Percentiles rank a stretch among this genome's conserved stretches.
Evolutionary conservation across 2,329 filamentous ascomycete genomes (phyloP).

Genomic region (Venturia asperata): DNA sequence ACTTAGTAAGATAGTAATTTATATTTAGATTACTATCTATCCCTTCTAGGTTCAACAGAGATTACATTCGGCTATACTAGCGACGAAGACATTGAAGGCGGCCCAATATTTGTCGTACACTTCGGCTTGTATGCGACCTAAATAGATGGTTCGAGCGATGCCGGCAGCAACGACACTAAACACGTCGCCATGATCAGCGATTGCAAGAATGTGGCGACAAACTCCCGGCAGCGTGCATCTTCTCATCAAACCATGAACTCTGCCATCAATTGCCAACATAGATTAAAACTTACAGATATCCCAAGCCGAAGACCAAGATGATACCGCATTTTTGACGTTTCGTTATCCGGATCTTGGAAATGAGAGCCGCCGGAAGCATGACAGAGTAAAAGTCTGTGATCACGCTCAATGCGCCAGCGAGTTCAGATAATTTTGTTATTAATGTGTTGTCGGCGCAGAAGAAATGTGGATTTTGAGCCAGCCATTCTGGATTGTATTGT

Average conservation of each 20-base stretch:
- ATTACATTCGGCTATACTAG: constrained; percentile 17
- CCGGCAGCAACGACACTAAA: constrained; percentile 29
- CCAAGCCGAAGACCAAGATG: constrained; percentile 20
- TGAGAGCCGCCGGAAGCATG: constrained; percentile 22
- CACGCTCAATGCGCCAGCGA: constrained; percentile 22
- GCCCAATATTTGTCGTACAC: constrained; percentile 15
- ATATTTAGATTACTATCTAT: too few relatives aligned
- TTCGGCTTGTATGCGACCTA: constrained; percentile 18
- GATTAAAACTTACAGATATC: constrained; percentile 23
- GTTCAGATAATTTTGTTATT: constrained; percentile 17
- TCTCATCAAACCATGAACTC: background rate
- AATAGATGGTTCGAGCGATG: constrained; percentile 29
- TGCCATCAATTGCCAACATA: background rate
- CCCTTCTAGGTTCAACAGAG: too few relatives aligned
- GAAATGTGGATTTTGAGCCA: constrained; percentile 22
- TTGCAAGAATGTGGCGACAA: constrained; percentile 10
- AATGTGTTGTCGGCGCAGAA: constrained; percentile 21
- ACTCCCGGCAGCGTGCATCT: background rate
- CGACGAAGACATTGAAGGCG: constrained; percentile 15
- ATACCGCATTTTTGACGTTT: constrained; percentile 24
- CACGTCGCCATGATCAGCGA: background rate
- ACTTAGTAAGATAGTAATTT: too few relatives aligned
- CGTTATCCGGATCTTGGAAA: constrained; percentile 24
- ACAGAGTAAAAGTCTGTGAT: constrained; percentile 25
- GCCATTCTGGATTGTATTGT: constrained; percentile 26